Percentiles rank a stretch among this genome's conserved stretches.
These are phyloP conservation scores for Auricularia sp. DNA, from an alignment of 768 basidiomycete species.

Conservation along the genomic window DNA sequence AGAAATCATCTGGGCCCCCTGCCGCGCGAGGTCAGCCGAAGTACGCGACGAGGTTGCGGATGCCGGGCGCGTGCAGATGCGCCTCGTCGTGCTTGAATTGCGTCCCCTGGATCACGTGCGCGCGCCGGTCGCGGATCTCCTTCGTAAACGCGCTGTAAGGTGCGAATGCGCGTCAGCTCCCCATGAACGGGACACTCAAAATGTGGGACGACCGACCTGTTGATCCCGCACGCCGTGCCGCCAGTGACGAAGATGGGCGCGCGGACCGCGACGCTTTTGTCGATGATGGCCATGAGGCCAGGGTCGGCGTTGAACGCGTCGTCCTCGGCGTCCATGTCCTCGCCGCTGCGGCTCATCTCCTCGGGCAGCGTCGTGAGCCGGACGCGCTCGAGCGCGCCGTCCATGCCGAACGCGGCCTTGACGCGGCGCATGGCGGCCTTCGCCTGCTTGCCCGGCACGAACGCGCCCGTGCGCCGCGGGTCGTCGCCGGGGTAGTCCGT, in stretches of 20 bases:
- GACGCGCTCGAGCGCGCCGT: constrained; percentile 31
- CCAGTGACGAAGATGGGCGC: constrained; percentile 44
- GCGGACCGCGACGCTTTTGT: constrained; percentile 42
- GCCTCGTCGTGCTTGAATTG: constrained; percentile 5
- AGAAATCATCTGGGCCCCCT: not conserved
- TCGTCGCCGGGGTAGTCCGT: constrained; percentile 39
- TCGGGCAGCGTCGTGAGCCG: constrained; percentile 34
- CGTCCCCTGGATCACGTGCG: constrained; percentile 14
- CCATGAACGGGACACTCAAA: not conserved
- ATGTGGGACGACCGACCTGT: constrained; percentile 28
- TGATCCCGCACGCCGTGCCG: constrained; percentile 33
- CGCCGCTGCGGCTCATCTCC: constrained; percentile 15
- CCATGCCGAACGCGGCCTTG: constrained; percentile 30
- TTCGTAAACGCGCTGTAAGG: constrained; percentile 39
- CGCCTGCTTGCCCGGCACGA: constrained; percentile 29
- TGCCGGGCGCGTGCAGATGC: constrained; percentile 2
- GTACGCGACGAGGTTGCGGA: constrained; percentile 34
- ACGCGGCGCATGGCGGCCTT: constrained; percentile 38
- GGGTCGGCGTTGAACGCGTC: constrained; percentile 27
- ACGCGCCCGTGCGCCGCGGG: constrained; percentile 34
- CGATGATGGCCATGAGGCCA: constrained; percentile 44
- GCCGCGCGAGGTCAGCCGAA: constrained; percentile 25
- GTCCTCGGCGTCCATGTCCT: constrained; percentile 12
- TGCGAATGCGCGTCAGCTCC: constrained; percentile 11
- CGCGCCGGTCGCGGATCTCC: constrained; percentile 38